Evolutionary conservation across 495 filamentous ascomycete species (phyloP).

Genomic region (Penicillium flavigenum): DNA sequence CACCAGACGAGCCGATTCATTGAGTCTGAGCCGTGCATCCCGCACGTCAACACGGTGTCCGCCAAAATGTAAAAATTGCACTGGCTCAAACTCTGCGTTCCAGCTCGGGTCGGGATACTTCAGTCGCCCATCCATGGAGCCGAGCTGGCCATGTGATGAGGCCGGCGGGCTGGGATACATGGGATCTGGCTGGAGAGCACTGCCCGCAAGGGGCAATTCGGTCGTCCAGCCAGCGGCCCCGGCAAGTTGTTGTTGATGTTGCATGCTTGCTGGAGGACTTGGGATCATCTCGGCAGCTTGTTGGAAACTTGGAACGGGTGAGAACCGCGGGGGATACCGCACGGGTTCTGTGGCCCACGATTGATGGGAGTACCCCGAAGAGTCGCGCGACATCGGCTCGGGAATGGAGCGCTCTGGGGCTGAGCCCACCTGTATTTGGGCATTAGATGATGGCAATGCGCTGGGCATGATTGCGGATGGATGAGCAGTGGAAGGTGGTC

Average conservation of each 20-base stretch:
- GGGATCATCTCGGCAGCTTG: conserved; percentile 8
- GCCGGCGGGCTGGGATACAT: conserved; percentile 18
- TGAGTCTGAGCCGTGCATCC: conserved; percentile 29
- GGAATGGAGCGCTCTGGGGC: conserved; percentile 28
- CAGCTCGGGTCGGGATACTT: conserved; percentile 19
- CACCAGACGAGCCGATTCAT: conserved; percentile 18
- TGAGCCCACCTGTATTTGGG: conserved; percentile 20
- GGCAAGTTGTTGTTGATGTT: conserved; percentile 22
- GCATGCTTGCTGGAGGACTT: conserved; percentile 9
- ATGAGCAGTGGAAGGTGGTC: conserved; percentile 22
- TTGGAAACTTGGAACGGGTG: conserved; percentile 25
- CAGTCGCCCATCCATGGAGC: conserved; percentile 28
- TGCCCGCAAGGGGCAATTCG: conserved; percentile 13
- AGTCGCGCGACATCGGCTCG: conserved; percentile 36
- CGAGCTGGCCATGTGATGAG: conserved; percentile 9
- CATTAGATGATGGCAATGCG: conserved; percentile 25
- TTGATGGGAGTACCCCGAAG: conserved; percentile 37
- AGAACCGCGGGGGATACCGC: conserved; percentile 30
- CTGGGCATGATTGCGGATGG: conserved; percentile 47
- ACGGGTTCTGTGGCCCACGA: conserved; percentile 45
- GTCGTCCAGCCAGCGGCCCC: conserved; percentile 27
- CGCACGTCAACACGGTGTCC: conserved; percentile 36
- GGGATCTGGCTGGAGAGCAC: conserved; percentile 28
- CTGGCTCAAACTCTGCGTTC: conserved; percentile 19
- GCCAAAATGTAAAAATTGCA: conserved; percentile 28